phyloP scores from a whole-genome alignment of 306 rosid genomes.

The Sicyos baderoa region DNA sequence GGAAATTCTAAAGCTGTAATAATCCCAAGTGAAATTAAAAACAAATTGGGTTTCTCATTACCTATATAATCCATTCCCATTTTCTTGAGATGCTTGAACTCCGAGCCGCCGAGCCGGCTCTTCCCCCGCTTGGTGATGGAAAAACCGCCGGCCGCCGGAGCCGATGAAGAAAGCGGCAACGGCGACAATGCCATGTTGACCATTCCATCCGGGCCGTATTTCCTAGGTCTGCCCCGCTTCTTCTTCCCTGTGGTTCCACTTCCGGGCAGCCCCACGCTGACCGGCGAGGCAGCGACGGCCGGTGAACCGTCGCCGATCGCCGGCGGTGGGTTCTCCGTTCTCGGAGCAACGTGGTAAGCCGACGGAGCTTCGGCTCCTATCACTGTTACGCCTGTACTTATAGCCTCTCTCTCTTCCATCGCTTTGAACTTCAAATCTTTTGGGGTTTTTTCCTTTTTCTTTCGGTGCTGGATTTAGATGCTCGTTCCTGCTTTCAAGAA shows the following conservation, averaged over 20 bases:
- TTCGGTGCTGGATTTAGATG: constrained; percentile 3
- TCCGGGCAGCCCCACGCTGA: constrained; percentile 43
- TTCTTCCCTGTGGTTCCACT: constrained; percentile 42
- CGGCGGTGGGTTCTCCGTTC: constrained; percentile 50
- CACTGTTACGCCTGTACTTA: constrained; percentile 65
- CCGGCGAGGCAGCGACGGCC: constrained; percentile 31
- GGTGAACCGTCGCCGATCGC: constrained; percentile 15
- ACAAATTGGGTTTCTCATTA: constrained; percentile 22
- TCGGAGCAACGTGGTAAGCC: constrained; percentile 72
- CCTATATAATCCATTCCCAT: constrained; percentile 43
- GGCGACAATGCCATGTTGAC: constrained; percentile 72
- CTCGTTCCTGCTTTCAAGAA: constrained; percentile 10
- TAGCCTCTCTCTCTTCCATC: constrained; percentile 75
- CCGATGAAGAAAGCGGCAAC: constrained; percentile 55
- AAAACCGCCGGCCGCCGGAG: constrained; percentile 37
- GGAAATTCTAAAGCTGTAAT: neutral
- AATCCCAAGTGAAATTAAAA: neutral
- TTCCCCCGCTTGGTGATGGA: constrained; percentile 50
- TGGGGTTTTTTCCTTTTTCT: neutral
- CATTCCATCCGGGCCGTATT: constrained; percentile 69
- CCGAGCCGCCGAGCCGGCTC: constrained; percentile 28
- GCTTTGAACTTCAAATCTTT: constrained; percentile 19
- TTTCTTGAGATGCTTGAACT: constrained; percentile 50
- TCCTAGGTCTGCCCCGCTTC: constrained; percentile 88
- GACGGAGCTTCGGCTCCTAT: constrained; percentile 83